Percentiles rank a stretch among this genome's conserved stretches.
Conservation (phyloP, 208 protist genomes). For the Acanthamoeba lugdunensis region DNA sequence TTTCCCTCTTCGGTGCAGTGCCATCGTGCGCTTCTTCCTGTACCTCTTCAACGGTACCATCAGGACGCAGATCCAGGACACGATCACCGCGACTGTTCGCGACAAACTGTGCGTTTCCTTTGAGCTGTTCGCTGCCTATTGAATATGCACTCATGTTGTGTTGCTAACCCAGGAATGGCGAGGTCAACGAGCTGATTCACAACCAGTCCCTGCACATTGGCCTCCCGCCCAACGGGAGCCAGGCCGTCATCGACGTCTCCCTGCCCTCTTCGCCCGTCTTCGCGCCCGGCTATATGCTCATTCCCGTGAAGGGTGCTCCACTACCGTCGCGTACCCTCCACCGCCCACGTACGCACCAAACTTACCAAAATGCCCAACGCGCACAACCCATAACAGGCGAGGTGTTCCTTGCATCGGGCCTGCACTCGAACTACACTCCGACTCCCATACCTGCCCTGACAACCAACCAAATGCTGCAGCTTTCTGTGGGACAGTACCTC, state of each 20-base stretch:
- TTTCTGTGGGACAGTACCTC: not conserved
- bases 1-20: not conserved
- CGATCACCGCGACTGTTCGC: not conserved
- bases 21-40: not conserved
- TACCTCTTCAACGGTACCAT: conserved; percentile 13
- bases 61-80: not conserved
- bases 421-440: conserved; percentile 17
- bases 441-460: not conserved
- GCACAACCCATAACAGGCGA: not conserved
- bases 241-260: not conserved
- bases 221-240: conserved; percentile 20
- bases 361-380: not conserved
- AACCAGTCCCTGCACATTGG: not conserved
- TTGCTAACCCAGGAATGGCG: not conserved
- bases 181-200: conserved; percentile 2
- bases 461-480: conserved; percentile 29
- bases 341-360: not conserved
- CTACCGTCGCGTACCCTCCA: not conserved
- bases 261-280: not conserved
- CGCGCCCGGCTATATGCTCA: not conserved
- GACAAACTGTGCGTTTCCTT: not conserved
- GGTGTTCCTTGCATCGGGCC: not conserved
- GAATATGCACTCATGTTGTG: not conserved
- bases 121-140: not conserved
- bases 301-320: not conserved